phyloP scores from a whole-genome alignment of 176 grass and related monocot genomes.

The Triticum urartu region DNA sequence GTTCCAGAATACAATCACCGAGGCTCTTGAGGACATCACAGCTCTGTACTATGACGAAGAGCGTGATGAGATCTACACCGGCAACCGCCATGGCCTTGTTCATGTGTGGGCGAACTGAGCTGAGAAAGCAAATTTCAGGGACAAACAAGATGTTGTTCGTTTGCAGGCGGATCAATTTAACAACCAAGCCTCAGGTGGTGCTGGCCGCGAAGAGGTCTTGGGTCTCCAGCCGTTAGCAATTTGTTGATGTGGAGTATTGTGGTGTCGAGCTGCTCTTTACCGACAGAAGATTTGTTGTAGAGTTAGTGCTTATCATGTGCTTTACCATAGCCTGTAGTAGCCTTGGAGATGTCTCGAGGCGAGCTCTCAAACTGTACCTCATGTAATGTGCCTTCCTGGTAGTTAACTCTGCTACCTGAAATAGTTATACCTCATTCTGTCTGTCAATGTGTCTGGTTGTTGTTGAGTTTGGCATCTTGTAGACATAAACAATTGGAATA shows the following conservation, averaged over 20 bases:
- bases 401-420: conserved; percentile 20
- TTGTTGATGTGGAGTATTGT: conserved; percentile 12
- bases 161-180: conserved; percentile 11
- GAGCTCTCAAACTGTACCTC: conserved; percentile 27
- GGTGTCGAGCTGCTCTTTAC: conserved; percentile 3
- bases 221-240: not conserved
- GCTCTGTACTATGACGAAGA: conserved; percentile 89
- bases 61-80: conserved; percentile 87
- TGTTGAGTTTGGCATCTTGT: not conserved
- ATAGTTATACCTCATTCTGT: conserved; percentile 3
- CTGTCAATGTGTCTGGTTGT: not conserved
- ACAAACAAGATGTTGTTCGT: not conserved
- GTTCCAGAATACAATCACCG: conserved; percentile 58
- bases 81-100: conserved; percentile 78
- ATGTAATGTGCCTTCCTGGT: conserved; percentile 13
- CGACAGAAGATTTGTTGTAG: conserved; percentile 44
- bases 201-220: conserved; percentile 3
- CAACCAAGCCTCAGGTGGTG: conserved; percentile 16
- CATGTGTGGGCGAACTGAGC: conserved; percentile 89
- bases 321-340: conserved; percentile 19
- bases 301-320: not conserved
- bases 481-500: not conserved
- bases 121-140: not conserved
- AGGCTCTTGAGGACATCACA: conserved; percentile 87
- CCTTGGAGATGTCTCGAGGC: not conserved